phyloP scores from a whole-genome alignment of 108 stramenopile genomes.

The Stephanodiscus triporus region DNA sequence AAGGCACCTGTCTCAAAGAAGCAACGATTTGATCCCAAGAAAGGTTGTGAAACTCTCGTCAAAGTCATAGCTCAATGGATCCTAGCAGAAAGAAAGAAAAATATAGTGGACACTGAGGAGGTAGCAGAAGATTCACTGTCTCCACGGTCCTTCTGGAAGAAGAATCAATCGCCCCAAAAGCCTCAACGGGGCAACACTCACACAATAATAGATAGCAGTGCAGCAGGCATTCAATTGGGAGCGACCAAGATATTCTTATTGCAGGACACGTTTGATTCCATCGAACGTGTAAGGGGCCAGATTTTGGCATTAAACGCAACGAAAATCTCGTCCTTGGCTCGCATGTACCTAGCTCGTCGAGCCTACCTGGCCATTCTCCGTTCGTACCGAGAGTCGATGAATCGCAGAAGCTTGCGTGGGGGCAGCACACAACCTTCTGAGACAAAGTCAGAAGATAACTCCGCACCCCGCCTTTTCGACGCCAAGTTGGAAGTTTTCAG shows the following conservation, averaged over 20 bases:
- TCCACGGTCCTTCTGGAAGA: conserved; percentile 39
- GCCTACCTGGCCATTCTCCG: conserved; percentile 22
- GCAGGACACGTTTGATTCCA: conserved; percentile 71
- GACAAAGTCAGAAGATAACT: conserved; percentile 11
- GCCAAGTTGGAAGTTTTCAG: conserved; percentile 13
- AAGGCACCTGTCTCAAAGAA: neutral
- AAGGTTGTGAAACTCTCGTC: conserved; percentile 38
- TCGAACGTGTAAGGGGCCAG: conserved; percentile 71
- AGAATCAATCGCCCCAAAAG: conserved; percentile 11
- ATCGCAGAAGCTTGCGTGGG: neutral
- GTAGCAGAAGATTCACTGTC: conserved; percentile 8
- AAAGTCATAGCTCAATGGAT: conserved; percentile 33
- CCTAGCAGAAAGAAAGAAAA: conserved; percentile 21
- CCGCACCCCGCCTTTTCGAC: neutral
- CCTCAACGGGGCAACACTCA: conserved; percentile 13
- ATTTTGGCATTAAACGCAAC: conserved; percentile 51
- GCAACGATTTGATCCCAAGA: conserved; percentile 16
- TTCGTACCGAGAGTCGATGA: conserved; percentile 35
- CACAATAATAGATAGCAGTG: conserved; percentile 35
- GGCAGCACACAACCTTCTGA: neutral
- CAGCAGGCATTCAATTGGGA: conserved; percentile 87
- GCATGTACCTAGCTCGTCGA: conserved; percentile 50
- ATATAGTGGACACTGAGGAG: conserved; percentile 2
- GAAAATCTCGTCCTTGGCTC: conserved; percentile 51
- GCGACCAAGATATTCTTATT: conserved; percentile 87